phyloP scores from a whole-genome alignment of 306 rosid species.

The Pachyrhizus erosus region DNA sequence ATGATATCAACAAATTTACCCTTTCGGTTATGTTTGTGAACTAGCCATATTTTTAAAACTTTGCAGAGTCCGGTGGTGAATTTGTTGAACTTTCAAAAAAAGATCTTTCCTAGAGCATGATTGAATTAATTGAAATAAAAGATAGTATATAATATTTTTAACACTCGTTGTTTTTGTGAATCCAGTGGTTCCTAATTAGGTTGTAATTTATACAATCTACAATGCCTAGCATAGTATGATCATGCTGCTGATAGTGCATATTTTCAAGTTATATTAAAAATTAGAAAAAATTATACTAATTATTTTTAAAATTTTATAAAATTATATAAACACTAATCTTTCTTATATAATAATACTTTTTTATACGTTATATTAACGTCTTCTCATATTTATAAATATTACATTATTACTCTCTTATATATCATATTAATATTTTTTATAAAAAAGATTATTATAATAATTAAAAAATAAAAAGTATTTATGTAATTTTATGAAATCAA shows the following conservation, averaged over 20 bases:
- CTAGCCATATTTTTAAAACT: conserved; percentile 17
- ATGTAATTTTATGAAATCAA: too few species aligned
- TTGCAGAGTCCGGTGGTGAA: neutral
- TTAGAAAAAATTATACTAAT: too few species aligned
- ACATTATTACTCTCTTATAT: too few species aligned
- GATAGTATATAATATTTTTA: neutral
- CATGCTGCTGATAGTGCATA: neutral
- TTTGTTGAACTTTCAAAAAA: neutral
- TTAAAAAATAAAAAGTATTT: too few species aligned
- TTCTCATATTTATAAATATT: too few species aligned
- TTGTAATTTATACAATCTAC: neutral
- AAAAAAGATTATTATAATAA: too few species aligned
- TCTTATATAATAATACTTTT: too few species aligned
- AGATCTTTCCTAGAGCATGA: neutral
- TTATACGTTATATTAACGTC: too few species aligned
- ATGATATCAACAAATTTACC: neutral
- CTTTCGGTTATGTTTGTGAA: conserved; percentile 31
- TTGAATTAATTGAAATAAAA: conserved; percentile 24
- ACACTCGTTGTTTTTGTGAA: neutral
- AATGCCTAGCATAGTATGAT: neutral
- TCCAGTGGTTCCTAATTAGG: conserved; percentile 26
- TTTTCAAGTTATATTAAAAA: neutral
- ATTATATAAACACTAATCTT: too few species aligned
- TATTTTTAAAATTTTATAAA: too few species aligned
- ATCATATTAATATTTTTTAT: too few species aligned